Conservation (phyloP, 306 rosid genomes). For the Myrica gale region DNA sequence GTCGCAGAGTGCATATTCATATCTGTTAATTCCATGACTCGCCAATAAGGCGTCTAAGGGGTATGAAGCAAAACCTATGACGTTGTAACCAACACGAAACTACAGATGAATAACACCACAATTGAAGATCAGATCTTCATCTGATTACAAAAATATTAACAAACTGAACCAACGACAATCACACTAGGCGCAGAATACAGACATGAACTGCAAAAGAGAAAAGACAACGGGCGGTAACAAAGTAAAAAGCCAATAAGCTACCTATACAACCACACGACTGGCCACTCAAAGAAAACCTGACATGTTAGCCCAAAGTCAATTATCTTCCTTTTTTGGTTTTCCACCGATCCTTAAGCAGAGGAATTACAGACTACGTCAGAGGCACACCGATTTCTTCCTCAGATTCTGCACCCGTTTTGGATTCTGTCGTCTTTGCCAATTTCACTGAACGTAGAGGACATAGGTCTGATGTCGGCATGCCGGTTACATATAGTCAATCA, state of each 20-base stretch:
- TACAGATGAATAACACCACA: constrained; percentile 51
- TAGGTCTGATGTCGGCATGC: constrained; percentile 40
- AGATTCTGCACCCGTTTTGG: constrained; percentile 25
- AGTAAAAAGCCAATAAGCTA: constrained; percentile 47
- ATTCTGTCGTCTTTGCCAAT: constrained; percentile 41
- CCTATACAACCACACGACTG: constrained; percentile 86
- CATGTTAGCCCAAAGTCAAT: constrained; percentile 82
- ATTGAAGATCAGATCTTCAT: constrained; percentile 54
- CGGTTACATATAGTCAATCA: constrained; percentile 63
- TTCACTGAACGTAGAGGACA: constrained; percentile 27
- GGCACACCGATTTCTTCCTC: constrained; percentile 61
- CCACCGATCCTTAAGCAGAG: constrained; percentile 57
- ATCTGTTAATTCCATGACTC: too few species aligned
- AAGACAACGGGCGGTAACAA: constrained; percentile 1
- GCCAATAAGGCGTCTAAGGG: too few species aligned
- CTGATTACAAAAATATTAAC: constrained; percentile 79
- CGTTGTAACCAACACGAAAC: constrained; percentile 34
- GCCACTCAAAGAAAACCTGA: constrained; percentile 57
- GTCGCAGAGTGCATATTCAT: too few species aligned
- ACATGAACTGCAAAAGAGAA: constrained; percentile 51
- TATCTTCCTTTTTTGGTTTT: constrained; percentile 45
- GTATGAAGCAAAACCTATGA: too few species aligned
- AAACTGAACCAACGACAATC: constrained; percentile 73
- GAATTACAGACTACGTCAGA: constrained; percentile 79
- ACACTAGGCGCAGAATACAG: constrained; percentile 81